Evolutionary conservation across 345 rosid species (phyloP).

Genomic region (Rhodamnia rubescens): DNA sequence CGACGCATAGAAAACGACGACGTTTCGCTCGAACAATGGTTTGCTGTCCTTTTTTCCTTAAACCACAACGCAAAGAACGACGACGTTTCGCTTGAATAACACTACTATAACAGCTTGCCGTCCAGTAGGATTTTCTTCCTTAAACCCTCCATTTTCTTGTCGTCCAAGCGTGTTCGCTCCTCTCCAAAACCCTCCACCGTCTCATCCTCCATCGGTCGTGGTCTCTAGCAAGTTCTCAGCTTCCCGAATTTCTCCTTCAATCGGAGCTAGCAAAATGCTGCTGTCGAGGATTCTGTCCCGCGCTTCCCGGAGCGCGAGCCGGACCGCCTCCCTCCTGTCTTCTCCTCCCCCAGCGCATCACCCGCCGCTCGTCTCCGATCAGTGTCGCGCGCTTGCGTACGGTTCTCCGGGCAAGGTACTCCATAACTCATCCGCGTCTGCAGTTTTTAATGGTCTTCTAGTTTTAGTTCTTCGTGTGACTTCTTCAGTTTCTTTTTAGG

Average conservation of each 20-base stretch:
- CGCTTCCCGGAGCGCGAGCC: slow-evolving; percentile 31
- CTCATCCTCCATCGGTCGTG: too few relatives aligned
- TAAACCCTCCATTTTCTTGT: neutral
- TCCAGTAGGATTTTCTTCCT: rapidly evolving
- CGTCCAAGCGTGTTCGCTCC: neutral
- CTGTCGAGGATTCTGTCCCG: slow-evolving; percentile 42
- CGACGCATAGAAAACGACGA: neutral
- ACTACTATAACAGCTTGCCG: rapidly evolving
- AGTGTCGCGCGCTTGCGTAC: slow-evolving; percentile 21
- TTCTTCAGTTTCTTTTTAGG: neutral
- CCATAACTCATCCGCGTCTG: neutral
- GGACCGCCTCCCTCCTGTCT: slow-evolving; percentile 30
- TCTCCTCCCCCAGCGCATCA: slow-evolving; percentile 9
- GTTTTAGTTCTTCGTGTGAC: neutral
- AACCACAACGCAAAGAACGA: too few relatives aligned
- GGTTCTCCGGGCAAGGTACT: slow-evolving; percentile 26
- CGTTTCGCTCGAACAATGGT: neutral
- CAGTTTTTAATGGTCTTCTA: neutral
- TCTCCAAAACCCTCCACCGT: neutral
- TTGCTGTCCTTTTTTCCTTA: neutral
- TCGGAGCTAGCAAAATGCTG: slow-evolving; percentile 16
- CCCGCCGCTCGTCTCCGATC: slow-evolving; percentile 14
- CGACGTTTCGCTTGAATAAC: neutral
- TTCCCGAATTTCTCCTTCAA: neutral
- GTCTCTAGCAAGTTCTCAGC: neutral